Evolutionary conservation across 1,139 yeast species (phyloP), one percentile per base, ranked within the genome.

Genomic region (Dujonia santamariae): DNA sequence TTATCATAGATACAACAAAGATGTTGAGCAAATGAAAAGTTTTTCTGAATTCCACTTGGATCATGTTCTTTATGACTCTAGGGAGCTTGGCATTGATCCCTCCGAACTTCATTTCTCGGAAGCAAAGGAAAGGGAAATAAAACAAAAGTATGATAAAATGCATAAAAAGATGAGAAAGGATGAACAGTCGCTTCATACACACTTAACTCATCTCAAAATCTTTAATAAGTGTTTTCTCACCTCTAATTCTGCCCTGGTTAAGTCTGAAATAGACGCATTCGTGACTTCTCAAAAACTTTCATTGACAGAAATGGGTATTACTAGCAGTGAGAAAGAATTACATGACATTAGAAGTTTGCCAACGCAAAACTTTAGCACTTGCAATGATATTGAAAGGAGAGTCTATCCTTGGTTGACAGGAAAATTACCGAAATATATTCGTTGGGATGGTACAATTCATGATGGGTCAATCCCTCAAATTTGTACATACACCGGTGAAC

Each of bases 141-240:
- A 46, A 34, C 30, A 47, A 28, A 37, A 51, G 41, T 38, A 48
- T 38, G 21, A 39, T 33, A 31, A 31, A 15, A 9, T 30, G 4
- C 11, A 17, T 7, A 13, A 8, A 4, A 25, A 28, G 7, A 35
- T 20, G 19, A 16, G 13, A 8, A 17, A 28, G 9, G 31, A 26
- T 14, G 68, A 65, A 47, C 64, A 61, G 38, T 38, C 37, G 3
- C 59, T 72, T 46, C 59, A 64, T 22, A 64, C 67, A 37, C 65
- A 61, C 33, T 47, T 71, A 15, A 47, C 72, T 3, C 72, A 67
- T 41, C 40, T 72, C 25, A 57, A 72, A 39, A 59, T 70, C 8
- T 74, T 61, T 43, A 67, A 70, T 32, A 60, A 63, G 34, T 74
- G 80, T 43, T 73, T 51, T 41, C 40, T 70, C 19, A 50, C 30